Percentiles rank a stretch among this genome's conserved stretches.
These are phyloP conservation scores for Paspalum notatum DNA, from an alignment of 176 grass and related monocot species.

Conservation along the genomic window DNA sequence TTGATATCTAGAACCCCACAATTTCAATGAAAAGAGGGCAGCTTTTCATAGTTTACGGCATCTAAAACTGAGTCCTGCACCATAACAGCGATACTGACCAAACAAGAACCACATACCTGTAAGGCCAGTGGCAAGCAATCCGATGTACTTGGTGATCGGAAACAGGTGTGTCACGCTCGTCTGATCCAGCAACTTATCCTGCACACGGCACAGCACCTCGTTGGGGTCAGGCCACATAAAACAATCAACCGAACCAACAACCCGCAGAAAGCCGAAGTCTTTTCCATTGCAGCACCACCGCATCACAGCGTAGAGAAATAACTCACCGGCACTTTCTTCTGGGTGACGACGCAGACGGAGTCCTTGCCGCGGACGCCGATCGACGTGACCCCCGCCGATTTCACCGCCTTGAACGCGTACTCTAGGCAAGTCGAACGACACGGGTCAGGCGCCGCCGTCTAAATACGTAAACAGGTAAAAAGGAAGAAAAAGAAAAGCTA, in stretches of 20 bases:
- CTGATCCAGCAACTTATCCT: slow-evolving; percentile 97
- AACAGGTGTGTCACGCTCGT: slow-evolving; percentile 87
- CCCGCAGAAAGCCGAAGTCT: background rate
- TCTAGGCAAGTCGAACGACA: slow-evolving; percentile 47
- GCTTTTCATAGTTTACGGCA: background rate
- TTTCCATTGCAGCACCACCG: background rate
- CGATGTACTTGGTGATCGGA: slow-evolving; percentile 81
- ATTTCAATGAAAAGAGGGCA: background rate
- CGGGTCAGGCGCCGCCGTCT: slow-evolving; percentile 9
- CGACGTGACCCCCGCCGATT: slow-evolving; percentile 87
- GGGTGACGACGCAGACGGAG: slow-evolving; percentile 94
- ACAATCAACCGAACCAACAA: background rate
- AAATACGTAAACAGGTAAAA: background rate
- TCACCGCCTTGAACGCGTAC: slow-evolving; percentile 99
- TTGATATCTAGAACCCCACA: background rate
- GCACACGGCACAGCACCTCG: slow-evolving; percentile 27
- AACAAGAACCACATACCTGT: slow-evolving; percentile 58
- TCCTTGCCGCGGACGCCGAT: slow-evolving; percentile 95
- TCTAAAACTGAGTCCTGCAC: background rate
- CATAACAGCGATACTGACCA: slow-evolving; percentile 3
- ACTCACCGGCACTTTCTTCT: slow-evolving; percentile 99
- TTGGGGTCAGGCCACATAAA: background rate
- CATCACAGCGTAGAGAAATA: background rate
- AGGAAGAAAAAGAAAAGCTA: background rate
- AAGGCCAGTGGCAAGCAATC: slow-evolving; percentile 90